These are phyloP conservation scores for Gentiana dahurica DNA, from an alignment of 257 asterid species.

Conservation along the genomic window DNA sequence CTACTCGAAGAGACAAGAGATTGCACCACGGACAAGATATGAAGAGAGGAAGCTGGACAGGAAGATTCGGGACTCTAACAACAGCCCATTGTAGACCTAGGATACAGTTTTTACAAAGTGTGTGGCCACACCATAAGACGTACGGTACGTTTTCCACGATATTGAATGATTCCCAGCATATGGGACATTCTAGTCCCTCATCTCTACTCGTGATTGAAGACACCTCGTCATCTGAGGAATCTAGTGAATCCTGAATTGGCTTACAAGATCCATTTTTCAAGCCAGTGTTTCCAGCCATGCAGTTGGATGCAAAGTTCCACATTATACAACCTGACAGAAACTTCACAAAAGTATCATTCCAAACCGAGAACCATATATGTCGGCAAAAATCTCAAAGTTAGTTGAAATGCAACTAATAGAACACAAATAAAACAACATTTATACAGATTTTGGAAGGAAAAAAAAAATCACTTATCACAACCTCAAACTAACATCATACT, in stretches of 20 bases:
- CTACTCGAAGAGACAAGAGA: constrained; percentile 62
- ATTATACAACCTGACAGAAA: constrained; percentile 22
- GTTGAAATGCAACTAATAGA: too few relatives aligned
- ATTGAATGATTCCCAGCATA: constrained; percentile 94
- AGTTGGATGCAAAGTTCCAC: constrained; percentile 77
- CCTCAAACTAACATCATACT: too few relatives aligned
- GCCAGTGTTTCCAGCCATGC: constrained; percentile 50
- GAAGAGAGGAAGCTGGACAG: constrained; percentile 84
- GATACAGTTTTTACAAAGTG: constrained; percentile 95
- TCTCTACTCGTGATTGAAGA: constrained; percentile 56
- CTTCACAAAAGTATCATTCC: constrained; percentile 16
- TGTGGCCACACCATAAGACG: constrained; percentile 94
- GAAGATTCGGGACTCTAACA: constrained; percentile 63
- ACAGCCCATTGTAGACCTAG: constrained; percentile 87
- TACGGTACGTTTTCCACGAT: constrained; percentile 86
- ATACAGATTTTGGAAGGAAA: too few relatives aligned
- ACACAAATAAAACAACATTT: too few relatives aligned
- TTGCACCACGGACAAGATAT: constrained; percentile 97
- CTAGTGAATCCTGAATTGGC: constrained; percentile 35
- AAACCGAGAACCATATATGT: constrained; percentile 3
- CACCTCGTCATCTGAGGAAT: constrained; percentile 68
- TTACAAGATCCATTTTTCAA: constrained; percentile 31
- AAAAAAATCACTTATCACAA: too few relatives aligned
- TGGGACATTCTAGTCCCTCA: constrained; percentile 84
- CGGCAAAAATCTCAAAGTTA: too few relatives aligned